Conservation (phyloP, 2,329 filamentous ascomycete genomes). For the Scopulariopsis brevicaulis region DNA sequence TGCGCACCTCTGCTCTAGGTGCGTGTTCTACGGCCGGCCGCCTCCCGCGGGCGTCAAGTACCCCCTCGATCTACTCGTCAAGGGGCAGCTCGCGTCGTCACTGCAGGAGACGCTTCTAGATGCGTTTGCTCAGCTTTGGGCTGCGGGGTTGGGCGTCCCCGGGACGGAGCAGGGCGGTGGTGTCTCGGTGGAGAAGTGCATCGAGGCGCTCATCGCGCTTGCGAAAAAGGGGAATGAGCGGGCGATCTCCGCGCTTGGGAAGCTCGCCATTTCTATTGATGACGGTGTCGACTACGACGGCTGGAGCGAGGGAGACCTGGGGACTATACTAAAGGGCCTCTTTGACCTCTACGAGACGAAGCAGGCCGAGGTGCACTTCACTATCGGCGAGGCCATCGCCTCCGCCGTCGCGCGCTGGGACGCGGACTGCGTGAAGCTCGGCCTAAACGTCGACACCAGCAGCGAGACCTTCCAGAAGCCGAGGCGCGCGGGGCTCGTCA, state of each 20-base stretch:
- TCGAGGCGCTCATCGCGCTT: slow-evolving; percentile 51
- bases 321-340: slow-evolving; percentile 52
- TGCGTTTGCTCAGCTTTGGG: slow-evolving; percentile 33
- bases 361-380: slow-evolving; percentile 79
- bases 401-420: slow-evolving; percentile 72
- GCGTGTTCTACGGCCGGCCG: slow-evolving; percentile 27
- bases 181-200: slow-evolving; percentile 26
- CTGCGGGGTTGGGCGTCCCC: slow-evolving; percentile 27
- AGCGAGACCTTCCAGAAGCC: slow-evolving; percentile 23
- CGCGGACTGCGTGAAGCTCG: slow-evolving; percentile 64
- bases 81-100: slow-evolving; percentile 17
- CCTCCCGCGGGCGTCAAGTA: slow-evolving; percentile 15
- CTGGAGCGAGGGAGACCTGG: slow-evolving; percentile 28
- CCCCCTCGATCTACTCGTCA: slow-evolving; percentile 19
- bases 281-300: slow-evolving; percentile 19
- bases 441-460: slow-evolving; percentile 58
- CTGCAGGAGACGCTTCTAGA: slow-evolving; percentile 33
- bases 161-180: slow-evolving; percentile 9
- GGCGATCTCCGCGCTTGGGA: slow-evolving; percentile 71
- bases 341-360: slow-evolving; percentile 75
- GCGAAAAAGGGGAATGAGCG: slow-evolving; percentile 74
- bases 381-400: slow-evolving; percentile 78
- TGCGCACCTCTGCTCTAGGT: slow-evolving; percentile 29
- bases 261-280: slow-evolving; percentile 55
- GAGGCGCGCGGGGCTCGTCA: slow-evolving; percentile 29